phyloP scores from a whole-genome alignment of 225 moss, liverwort and hornwort species.

The Pleurozium schreberi region DNA sequence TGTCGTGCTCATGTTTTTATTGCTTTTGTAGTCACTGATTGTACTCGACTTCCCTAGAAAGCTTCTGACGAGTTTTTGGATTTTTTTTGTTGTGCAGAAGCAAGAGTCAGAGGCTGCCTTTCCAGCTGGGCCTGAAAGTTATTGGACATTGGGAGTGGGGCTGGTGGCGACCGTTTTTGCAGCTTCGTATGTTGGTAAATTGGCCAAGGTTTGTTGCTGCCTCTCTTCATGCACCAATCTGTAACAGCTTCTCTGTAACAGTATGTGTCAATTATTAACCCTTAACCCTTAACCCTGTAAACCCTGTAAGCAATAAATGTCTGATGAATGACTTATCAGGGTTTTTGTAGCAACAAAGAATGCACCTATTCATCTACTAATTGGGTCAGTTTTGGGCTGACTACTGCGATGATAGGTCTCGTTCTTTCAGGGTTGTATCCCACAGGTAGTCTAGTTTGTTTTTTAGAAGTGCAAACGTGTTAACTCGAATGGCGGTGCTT shows the following conservation, averaged over 20 bases:
- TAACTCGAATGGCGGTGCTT: neutral
- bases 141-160: conserved; percentile 80
- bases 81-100: conserved; percentile 36
- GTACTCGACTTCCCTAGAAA: neutral
- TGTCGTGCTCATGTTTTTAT: neutral
- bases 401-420: neutral
- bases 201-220: conserved; percentile 62
- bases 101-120: conserved; percentile 57
- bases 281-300: too few relatives aligned
- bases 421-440: neutral
- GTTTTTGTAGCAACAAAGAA: neutral
- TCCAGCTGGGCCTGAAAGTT: conserved; percentile 58
- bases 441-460: neutral
- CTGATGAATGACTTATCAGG: neutral
- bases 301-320: neutral
- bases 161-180: conserved; percentile 75
- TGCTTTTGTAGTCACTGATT: neutral
- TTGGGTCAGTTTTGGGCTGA: neutral
- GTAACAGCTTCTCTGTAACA: neutral
- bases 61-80: neutral
- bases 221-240: neutral
- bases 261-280: neutral
- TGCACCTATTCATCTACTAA: neutral
- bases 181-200: conserved; percentile 69
- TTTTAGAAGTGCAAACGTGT: neutral